These are phyloP conservation scores for Pisolithus orientalis DNA, from an alignment of 768 basidiomycete species.

Conservation along the genomic window DNA sequence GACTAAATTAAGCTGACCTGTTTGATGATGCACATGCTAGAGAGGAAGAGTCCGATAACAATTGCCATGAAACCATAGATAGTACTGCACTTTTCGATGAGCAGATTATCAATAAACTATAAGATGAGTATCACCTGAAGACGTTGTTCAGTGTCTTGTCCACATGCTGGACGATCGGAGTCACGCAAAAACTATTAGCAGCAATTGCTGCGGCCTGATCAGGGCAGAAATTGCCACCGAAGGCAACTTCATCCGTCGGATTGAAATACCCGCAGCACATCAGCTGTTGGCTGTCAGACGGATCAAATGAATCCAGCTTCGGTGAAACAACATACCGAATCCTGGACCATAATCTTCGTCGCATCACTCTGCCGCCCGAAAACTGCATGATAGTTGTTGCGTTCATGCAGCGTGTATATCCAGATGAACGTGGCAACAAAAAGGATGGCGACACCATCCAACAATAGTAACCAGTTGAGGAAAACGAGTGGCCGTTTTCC, in stretches of 20 bases:
- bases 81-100: slow-evolving; percentile 31
- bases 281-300: slow-evolving; percentile 39
- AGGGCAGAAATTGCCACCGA: slow-evolving; percentile 59
- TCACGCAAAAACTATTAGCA: slow-evolving; percentile 58
- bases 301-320: not conserved
- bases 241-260: slow-evolving; percentile 49
- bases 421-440: slow-evolving; percentile 70
- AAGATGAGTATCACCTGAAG: slow-evolving; percentile 60
- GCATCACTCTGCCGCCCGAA: slow-evolving; percentile 44
- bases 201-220: slow-evolving; percentile 32
- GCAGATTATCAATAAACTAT: not conserved
- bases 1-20: slow-evolving; percentile 36
- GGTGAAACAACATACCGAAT: slow-evolving; percentile 45
- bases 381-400: slow-evolving; percentile 54
- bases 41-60: slow-evolving; percentile 66
- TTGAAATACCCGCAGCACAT: slow-evolving; percentile 84
- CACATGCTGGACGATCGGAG: slow-evolving; percentile 58
- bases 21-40: slow-evolving; percentile 83
- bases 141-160: slow-evolving; percentile 72
- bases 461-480: slow-evolving; percentile 69
- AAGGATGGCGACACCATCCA: slow-evolving; percentile 55
- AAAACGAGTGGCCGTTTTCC: slow-evolving; percentile 66
- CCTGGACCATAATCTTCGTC: slow-evolving; percentile 58
- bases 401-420: slow-evolving; percentile 74
- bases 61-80: slow-evolving; percentile 84